These are phyloP conservation scores for Primulina tabacum DNA, from an alignment of 257 asterid genomes.

Conservation along the genomic window DNA sequence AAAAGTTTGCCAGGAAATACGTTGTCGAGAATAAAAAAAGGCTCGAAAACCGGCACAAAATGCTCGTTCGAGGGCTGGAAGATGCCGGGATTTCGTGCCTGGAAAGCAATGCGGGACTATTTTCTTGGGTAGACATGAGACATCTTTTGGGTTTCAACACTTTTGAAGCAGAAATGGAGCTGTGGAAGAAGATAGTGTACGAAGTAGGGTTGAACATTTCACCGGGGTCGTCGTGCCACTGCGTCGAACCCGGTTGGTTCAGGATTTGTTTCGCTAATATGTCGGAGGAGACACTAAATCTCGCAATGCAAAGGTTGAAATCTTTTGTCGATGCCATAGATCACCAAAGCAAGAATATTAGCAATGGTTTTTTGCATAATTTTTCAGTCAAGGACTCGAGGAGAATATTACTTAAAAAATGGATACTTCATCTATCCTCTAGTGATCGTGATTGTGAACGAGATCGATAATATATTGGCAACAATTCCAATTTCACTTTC, in stretches of 20 bases:
- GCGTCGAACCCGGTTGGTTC: constrained; percentile 27
- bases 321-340: neutral
- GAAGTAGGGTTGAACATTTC: constrained; percentile 23
- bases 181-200: constrained; percentile 27
- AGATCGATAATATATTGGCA: neutral
- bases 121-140: constrained; percentile 29
- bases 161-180: constrained; percentile 24
- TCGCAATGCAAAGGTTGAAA: constrained; percentile 22
- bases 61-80: constrained; percentile 22
- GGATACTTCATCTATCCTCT: constrained; percentile 26
- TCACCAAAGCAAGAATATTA: neutral
- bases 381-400: constrained; percentile 1
- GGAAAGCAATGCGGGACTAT: constrained; percentile 22
- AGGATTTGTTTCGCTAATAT: constrained; percentile 25
- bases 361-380: neutral
- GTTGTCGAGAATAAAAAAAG: constrained; percentile 22
- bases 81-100: constrained; percentile 23
- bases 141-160: constrained; percentile 16
- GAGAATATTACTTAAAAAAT: constrained; percentile 21
- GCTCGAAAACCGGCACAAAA: constrained; percentile 17
- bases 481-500: no score
- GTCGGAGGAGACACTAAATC: constrained; percentile 20
- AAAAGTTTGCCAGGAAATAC: constrained; percentile 22
- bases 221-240: constrained; percentile 25
- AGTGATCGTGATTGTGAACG: constrained; percentile 25